phyloP scores from a whole-genome alignment of 2,329 filamentous ascomycete genomes.

The Endocalyx cinctus region DNA sequence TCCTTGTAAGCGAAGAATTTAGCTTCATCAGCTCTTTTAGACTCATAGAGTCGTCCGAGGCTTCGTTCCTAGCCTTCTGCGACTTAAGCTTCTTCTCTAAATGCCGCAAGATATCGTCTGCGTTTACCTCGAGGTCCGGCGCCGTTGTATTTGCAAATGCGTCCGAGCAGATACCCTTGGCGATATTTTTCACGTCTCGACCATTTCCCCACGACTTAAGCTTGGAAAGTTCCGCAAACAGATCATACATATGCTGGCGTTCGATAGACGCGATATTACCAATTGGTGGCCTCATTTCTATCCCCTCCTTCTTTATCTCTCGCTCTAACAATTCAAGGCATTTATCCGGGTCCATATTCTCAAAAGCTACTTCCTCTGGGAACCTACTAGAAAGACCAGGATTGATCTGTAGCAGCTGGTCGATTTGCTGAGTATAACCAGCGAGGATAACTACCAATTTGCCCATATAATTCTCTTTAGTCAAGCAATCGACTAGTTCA shows the following conservation, averaged over 20 bases:
- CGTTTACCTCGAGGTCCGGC: too few species aligned
- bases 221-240: conserved; percentile 33
- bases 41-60: too few species aligned
- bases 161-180: too few species aligned
- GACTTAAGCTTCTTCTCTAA: too few species aligned
- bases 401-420: conserved; percentile 57
- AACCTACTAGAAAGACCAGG: conserved; percentile 62
- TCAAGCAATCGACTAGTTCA: conserved; percentile 47
- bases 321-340: conserved; percentile 41
- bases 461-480: conserved; percentile 51
- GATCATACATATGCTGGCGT: conserved; percentile 7
- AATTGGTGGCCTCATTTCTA: conserved; percentile 24
- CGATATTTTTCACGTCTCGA: conserved; percentile 55
- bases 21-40: too few species aligned
- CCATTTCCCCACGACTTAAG: conserved; percentile 59
- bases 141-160: too few species aligned
- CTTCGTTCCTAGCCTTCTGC: too few species aligned
- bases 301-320: conserved; percentile 18
- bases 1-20: too few species aligned
- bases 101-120: too few species aligned
- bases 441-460: conserved; percentile 65
- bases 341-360: conserved; percentile 33
- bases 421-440: conserved; percentile 64
- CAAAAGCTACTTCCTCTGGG: conserved; percentile 56
- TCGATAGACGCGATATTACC: conserved; percentile 11